These are phyloP conservation scores for Botrytis deweyae DNA, from an alignment of 2,329 filamentous ascomycete genomes.

Conservation along the genomic window DNA sequence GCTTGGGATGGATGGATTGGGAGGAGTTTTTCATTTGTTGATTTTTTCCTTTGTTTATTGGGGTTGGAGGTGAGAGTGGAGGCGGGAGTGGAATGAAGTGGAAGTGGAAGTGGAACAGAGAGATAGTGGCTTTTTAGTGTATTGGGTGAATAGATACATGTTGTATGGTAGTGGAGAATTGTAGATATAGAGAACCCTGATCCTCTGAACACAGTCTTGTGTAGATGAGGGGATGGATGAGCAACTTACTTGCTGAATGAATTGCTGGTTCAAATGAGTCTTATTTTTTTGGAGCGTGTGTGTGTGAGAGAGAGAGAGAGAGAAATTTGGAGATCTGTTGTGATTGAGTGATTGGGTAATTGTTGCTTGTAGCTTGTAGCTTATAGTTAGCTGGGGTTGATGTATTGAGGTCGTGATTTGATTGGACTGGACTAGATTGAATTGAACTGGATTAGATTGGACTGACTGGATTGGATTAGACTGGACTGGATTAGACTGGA, in stretches of 20 bases:
- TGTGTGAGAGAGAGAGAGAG: too few relatives aligned
- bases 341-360: background rate
- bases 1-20: slow-evolving; percentile 5
- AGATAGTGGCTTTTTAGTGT: background rate
- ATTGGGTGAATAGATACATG: background rate
- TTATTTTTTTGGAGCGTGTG: background rate
- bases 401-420: background rate
- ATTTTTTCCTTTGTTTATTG: background rate
- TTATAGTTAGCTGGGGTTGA: background rate
- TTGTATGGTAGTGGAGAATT: background rate
- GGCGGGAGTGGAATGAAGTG: background rate
- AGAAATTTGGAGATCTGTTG: background rate
- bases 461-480: too few relatives aligned
- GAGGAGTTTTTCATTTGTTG: slow-evolving; percentile 2
- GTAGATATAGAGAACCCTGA: background rate
- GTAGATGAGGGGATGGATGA: slow-evolving; percentile 1
- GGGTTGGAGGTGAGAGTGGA: background rate
- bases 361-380: background rate
- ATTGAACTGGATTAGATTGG: too few relatives aligned
- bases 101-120: background rate
- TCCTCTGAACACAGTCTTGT: background rate
- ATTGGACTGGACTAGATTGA: too few relatives aligned
- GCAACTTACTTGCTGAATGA: slow-evolving; percentile 3
- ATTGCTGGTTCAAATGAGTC: background rate
- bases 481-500: too few relatives aligned